Conservation (phyloP, 2,329 filamentous ascomycete genomes). For the Ophiocordyceps sinensis region DNA sequence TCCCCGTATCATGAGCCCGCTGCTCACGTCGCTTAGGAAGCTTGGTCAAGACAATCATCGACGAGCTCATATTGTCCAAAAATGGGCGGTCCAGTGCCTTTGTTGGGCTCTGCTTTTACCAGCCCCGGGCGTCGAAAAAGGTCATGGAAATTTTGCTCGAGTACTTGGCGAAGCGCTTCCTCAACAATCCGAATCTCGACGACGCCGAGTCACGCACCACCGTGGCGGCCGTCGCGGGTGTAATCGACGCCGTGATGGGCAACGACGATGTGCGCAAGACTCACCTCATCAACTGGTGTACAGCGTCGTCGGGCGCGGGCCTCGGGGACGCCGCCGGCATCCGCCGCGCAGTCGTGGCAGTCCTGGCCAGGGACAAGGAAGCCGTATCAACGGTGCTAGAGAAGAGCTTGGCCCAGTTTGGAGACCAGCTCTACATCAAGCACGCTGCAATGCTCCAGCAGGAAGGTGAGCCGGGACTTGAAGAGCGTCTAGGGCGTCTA, state of each 20-base stretch:
- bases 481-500: conserved; percentile 2
- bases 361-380: conserved; percentile 36
- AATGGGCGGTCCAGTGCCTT: conserved; percentile 12
- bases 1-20: neutral
- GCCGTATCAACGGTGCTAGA: conserved; percentile 45
- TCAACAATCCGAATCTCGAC: conserved; percentile 20
- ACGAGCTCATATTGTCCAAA: conserved; percentile 21
- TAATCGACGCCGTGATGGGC: conserved; percentile 36
- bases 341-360: conserved; percentile 49
- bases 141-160: conserved; percentile 12
- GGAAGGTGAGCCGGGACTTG: conserved; percentile 44
- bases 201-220: conserved; percentile 15
- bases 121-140: conserved; percentile 12
- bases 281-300: conserved; percentile 50
- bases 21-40: conserved; percentile 20
- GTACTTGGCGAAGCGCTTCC: conserved; percentile 30
- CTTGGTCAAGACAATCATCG: conserved; percentile 21
- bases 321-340: conserved; percentile 50
- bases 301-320: conserved; percentile 47
- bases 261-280: conserved; percentile 32
- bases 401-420: conserved; percentile 59
- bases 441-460: conserved; percentile 77
- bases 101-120: conserved; percentile 13
- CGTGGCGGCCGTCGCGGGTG: conserved; percentile 43
- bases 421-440: conserved; percentile 73